Percentiles rank a stretch among this genome's conserved stretches.
Evolutionary conservation across 768 basidiomycete genomes (phyloP).

Genomic region (Suillus occidentalis): DNA sequence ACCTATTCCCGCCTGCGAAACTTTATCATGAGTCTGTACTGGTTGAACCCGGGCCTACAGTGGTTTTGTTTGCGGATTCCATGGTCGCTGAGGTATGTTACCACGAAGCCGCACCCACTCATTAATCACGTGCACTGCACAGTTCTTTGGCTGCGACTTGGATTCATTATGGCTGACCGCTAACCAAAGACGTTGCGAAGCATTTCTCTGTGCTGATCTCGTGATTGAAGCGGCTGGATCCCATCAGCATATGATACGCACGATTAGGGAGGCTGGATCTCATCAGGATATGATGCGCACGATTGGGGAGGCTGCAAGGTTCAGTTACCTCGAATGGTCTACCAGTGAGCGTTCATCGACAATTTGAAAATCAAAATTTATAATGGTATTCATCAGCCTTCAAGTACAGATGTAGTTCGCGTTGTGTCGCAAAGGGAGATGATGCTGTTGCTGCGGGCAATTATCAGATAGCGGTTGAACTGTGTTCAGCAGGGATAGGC

Average conservation of each 20-base stretch:
- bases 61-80: no score
- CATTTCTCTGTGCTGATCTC: not conserved
- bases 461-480: not conserved
- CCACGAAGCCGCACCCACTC: not conserved
- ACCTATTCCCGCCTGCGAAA: not conserved
- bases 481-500: not conserved
- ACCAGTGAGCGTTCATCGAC: not conserved
- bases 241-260: not conserved
- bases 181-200: not conserved
- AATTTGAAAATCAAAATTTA: not conserved
- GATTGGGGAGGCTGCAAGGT: not conserved
- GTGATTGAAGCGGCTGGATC: not conserved
- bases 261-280: not conserved
- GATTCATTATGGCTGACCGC: not conserved
- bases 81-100: not conserved
- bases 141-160: slow-evolving; percentile 1
- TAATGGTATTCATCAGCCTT: not conserved
- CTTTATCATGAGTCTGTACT: no score
- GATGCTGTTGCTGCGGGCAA: not conserved
- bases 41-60: no score
- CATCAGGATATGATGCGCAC: not conserved
- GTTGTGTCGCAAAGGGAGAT: not conserved
- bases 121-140: not conserved
- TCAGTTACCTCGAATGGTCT: not conserved
- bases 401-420: not conserved